Conservation (phyloP, 2,329 filamentous ascomycete species). For the Cryphonectria parasitica region DNA sequence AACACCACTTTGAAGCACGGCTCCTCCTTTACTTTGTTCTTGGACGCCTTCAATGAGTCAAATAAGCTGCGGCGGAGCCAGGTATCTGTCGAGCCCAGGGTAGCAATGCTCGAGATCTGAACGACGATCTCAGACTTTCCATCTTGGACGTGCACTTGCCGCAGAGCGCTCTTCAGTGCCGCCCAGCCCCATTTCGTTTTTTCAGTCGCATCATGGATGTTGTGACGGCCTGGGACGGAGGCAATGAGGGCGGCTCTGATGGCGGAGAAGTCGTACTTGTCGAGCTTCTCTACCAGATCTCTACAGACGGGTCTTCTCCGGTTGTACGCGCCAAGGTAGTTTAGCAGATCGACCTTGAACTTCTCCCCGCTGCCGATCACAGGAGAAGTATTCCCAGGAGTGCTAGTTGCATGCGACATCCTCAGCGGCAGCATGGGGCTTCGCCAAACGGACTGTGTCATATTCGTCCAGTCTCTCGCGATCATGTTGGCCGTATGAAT, state of each 20-base stretch:
- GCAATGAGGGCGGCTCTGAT: constrained; percentile 75
- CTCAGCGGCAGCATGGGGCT: constrained; percentile 69
- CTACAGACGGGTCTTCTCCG: constrained; percentile 55
- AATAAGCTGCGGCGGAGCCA: constrained; percentile 75
- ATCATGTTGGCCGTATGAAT: constrained; percentile 95
- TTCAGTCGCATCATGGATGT: constrained; percentile 46
- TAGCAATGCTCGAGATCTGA: constrained; percentile 82
- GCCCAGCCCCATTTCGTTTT: constrained; percentile 77
- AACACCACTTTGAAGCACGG: constrained; percentile 75
- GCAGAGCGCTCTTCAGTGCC: constrained; percentile 64
- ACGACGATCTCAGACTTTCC: constrained; percentile 55
- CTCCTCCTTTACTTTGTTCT: constrained; percentile 32
- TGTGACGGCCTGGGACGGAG: constrained; percentile 74
- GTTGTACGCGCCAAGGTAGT: constrained; percentile 74
- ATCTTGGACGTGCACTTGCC: constrained; percentile 51
- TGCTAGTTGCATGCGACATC: not conserved
- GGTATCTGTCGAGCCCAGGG: constrained; percentile 68
- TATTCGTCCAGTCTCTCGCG: constrained; percentile 81
- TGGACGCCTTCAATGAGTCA: constrained; percentile 46
- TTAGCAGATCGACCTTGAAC: constrained; percentile 77
- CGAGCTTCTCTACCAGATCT: constrained; percentile 60
- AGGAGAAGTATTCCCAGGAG: constrained; percentile 3
- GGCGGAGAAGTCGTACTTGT: constrained; percentile 68
- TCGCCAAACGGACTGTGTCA: constrained; percentile 83
- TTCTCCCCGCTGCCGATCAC: constrained; percentile 63